Conservation (phyloP, 805 yeast genomes). For the Candida piceae region DNA sequence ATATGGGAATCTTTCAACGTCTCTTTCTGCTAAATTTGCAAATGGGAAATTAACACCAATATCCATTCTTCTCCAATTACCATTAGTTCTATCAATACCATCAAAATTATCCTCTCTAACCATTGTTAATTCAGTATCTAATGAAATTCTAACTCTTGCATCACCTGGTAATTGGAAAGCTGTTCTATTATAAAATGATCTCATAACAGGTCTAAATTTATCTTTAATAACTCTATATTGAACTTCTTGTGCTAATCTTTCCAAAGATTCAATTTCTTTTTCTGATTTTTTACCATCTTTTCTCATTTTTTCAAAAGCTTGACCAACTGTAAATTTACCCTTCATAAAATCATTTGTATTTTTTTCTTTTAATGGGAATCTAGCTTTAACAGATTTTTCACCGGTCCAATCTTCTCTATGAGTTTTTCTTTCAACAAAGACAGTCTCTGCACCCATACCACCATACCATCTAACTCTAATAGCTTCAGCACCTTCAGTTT, state of each 20-base stretch:
- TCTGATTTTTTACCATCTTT: slow-evolving; percentile 85
- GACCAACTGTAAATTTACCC: slow-evolving; percentile 82
- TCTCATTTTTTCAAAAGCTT: slow-evolving; percentile 88
- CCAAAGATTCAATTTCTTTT: slow-evolving; percentile 87
- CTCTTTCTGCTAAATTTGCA: slow-evolving; percentile 73
- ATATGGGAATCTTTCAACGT: slow-evolving; percentile 91
- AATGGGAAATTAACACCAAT: slow-evolving; percentile 98
- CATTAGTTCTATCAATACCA: slow-evolving; percentile 82
- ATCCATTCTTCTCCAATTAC: slow-evolving; percentile 98
- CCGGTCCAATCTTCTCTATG: slow-evolving; percentile 99
- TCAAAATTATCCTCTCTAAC: slow-evolving; percentile 97
- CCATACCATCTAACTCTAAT: slow-evolving; percentile 99
- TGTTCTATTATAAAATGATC: slow-evolving; percentile 96
- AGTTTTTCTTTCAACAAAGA: slow-evolving; percentile 95
- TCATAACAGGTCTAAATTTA: slow-evolving; percentile 85
- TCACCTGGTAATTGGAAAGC: slow-evolving; percentile 99
- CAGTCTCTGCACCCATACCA: slow-evolving; percentile 88
- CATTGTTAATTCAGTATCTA: slow-evolving; percentile 96
- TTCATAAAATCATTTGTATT: slow-evolving; percentile 77
- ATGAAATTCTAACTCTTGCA: slow-evolving; percentile 96
- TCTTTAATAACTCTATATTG: slow-evolving; percentile 85
- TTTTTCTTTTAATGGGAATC: slow-evolving; percentile 89
- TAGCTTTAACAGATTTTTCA: slow-evolving; percentile 97
- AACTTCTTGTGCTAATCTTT: slow-evolving; percentile 86
- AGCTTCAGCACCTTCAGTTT: slow-evolving; percentile 99